Base-by-base conservation (phyloP, 805 yeast genomes). In the Hanseniaspora meyeri region DNA sequence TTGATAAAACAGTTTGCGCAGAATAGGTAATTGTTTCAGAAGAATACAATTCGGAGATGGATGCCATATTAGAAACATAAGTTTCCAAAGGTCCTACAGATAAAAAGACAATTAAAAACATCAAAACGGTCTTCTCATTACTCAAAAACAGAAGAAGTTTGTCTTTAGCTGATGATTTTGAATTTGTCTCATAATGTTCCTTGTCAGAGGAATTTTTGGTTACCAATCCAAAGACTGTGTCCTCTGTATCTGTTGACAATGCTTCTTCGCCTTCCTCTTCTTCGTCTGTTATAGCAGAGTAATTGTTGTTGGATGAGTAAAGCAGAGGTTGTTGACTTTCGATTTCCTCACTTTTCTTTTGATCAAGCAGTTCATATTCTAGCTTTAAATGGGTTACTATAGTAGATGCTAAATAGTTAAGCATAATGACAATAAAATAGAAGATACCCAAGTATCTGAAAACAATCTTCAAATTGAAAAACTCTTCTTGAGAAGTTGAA, bases 41-140 rank as follows among this genome's bases (percentile, higher is more conserved):
- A 5, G 54, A 55, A 14, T 57, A 57, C 12, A 77, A 68, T 43
- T 70, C 68, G n/a, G 83, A 70, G 12, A 90, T 71, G 8, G 89
- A 82, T 0, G 91, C 93, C 76, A 90, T 76, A 65, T 89, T 87
- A 56, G 88, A 85, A 60, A 87, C 80, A 67, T 79, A 88, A 75
- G 87, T 80, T 63, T 90, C 97, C 57, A 87, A 71, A 0, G 96
- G 91, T 0, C 97, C 97, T 31, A 87, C 69, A 37, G 82, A 76
- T 48, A 87, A 68, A 31, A 89, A 72, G 54, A 89, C 74, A 11
- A 88, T 77, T 2, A 76, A 58, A 29, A 85, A 72, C n/a, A 87
- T 68, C 1, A 83, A 58, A 74, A 46, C 2, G 1, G 57, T 53
- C 29, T 46, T 53, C 29, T 40, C 45, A n/a, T 53, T 46, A 1